Evolutionary conservation across 1,139 yeast species (phyloP), one percentile per base, ranked within the genome.

Genomic region (Geotrichum candidum): DNA sequence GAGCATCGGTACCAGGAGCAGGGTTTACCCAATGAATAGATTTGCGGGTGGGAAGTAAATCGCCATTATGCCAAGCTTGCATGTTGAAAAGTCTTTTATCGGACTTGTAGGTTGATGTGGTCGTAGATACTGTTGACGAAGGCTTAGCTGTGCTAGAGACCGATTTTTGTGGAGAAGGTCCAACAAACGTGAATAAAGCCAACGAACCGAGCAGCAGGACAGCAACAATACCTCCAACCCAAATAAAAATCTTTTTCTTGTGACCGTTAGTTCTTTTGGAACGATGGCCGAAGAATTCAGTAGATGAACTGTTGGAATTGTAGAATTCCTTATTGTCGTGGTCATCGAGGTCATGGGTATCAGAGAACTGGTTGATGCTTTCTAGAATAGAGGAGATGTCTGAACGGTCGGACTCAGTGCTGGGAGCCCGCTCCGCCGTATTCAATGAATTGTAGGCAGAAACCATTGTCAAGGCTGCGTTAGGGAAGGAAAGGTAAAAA

Each of bases 11-110:
- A 15, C 57, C 60, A 11, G 64, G 64, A 46, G 62, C 63, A 23
- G 64, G 61, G 2, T 62, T 23, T 11, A 60, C 61, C 63, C 63
- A 60, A 53, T 60, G 58, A 10, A 62, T 31, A 22, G 54, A 29
- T 29, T 60, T 59, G 51, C 41, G 60, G 7, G 56, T 23, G 4
- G 64, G 63, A 22, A 38, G 23, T n/a, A 62, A 58, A 2, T 22
- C 51, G 10, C 64, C 63, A 3, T 31, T 23, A 25, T 57, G 54
- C 64, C 64, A 62, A 27, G 53, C 54, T 13, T 55, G n/a, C 58
- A 62, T 57, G 23, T 31, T 25, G 50, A 62, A 60, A 15, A 58
- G 48, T 15, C 33, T 51, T 41, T 61, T 61, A 51, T 57, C 58
- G n/a, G 60, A 15, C 35, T 58, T 31, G 29, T 51, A 27, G 53